Evolutionary conservation across 805 yeast species (phyloP).

Genomic region (Kodamaea nitidulidarum): DNA sequence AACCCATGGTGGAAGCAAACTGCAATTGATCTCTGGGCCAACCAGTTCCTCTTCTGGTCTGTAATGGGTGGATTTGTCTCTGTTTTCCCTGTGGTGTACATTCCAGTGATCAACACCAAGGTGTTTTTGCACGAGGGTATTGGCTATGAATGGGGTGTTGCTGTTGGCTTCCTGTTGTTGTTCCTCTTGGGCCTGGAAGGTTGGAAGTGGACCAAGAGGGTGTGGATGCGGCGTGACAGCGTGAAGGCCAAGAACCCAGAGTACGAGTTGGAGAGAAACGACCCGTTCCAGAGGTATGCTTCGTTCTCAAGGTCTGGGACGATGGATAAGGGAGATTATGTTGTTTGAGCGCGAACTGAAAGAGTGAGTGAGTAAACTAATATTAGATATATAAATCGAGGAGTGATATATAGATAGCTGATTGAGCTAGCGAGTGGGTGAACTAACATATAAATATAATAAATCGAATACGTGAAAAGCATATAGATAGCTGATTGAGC

Average conservation of each 20-base stretch:
- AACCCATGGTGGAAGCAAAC: constrained; percentile 54
- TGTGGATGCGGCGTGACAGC: constrained; percentile 38
- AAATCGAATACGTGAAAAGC: no score
- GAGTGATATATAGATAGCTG: no score
- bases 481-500: no score
- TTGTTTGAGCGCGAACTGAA: constrained; percentile 4
- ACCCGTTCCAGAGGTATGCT: constrained; percentile 61
- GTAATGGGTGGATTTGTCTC: constrained; percentile 64
- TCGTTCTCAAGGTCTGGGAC: constrained; percentile 55
- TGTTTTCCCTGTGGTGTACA: constrained; percentile 78
- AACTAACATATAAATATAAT: no score
- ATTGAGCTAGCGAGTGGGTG: no score
- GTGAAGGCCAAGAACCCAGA: constrained; percentile 50
- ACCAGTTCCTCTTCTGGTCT: constrained; percentile 80
- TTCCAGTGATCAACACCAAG: constrained; percentile 77
- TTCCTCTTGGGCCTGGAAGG: constrained; percentile 61
- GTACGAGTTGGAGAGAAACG: constrained; percentile 56
- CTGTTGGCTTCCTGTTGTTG: constrained; percentile 53
- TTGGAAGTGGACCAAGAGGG: constrained; percentile 66
- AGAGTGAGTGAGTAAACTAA: no score
- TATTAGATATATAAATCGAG: no score
- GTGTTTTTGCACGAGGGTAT: constrained; percentile 74
- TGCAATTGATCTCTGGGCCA: constrained; percentile 62
- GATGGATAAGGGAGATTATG: constrained; percentile 15
- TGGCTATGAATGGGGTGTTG: constrained; percentile 77